Base-by-base conservation (phyloP, 305 asterid species). In the Fraxinus ornus region DNA sequence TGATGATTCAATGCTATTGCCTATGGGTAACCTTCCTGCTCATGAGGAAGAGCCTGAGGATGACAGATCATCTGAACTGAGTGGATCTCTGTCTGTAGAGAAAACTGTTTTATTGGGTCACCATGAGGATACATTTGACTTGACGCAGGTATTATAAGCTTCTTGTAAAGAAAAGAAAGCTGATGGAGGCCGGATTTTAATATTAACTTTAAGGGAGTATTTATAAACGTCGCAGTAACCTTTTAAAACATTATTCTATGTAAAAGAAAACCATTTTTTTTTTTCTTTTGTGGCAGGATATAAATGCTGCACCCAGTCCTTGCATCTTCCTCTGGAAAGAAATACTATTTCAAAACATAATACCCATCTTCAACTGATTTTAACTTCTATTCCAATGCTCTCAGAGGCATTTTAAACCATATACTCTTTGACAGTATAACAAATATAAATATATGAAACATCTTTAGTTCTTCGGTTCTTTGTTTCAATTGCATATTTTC, bases 1-100 rank as follows among this genome's bases (percentile, higher is more conserved):
- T 79, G 86, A 87, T 81, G 86, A 79, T 78, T 83, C 88, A 77
- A 76, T 79, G 75, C 81, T 73, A 37, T 81, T 90, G 81, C 78
- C 87, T 8, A 84, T 76, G 83, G 87, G 86, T 79, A 85, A 84
- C 81, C 98, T 93, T 79, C 86, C 93, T 76, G 85, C 91, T 85
- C 97, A 91, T 60, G 90, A 86, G 78, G 98, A 94, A 87, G 97
- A 91, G 88, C 85, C 91, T 5, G 97, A 91, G 85, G 92, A 88
- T 80, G 97, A 91, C 80, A 85, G 55, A 57, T 92, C 90, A 22
- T 87, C 91, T 78, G 90, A 78, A 64, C 77, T 82, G 78, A 84
- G 86, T 70, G 75, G 83, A 24, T 83, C 84, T 12, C 85, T 79
- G 81, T 83, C 84, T 75, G 78, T 83, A 79, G 88, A 82, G 80